These are phyloP conservation scores for Zymoseptoria brevis DNA, from an alignment of 2,329 filamentous ascomycete genomes.

Conservation along the genomic window DNA sequence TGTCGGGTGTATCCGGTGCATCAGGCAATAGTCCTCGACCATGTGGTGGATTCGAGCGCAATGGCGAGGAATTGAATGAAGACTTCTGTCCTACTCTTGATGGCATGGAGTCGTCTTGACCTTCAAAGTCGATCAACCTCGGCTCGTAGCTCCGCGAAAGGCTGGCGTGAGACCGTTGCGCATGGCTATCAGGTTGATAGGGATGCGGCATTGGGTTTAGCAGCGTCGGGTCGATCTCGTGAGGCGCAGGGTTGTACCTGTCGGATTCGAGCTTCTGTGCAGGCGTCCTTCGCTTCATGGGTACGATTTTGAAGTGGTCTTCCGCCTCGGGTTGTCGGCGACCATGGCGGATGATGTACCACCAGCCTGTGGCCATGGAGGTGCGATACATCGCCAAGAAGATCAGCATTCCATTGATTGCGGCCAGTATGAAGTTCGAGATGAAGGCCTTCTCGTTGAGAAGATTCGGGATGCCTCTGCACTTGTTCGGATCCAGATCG, in stretches of 20 bases:
- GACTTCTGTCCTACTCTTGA: neutral
- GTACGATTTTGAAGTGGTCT: constrained; percentile 10
- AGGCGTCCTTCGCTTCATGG: constrained; percentile 13
- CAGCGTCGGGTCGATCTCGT: neutral
- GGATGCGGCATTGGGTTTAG: neutral
- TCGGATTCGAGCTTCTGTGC: constrained; percentile 9
- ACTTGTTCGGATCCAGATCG: constrained; percentile 55
- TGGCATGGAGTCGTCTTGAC: neutral
- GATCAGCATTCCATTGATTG: constrained; percentile 73
- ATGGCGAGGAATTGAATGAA: neutral
- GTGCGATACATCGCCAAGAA: constrained; percentile 65
- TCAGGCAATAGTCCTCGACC: constrained; percentile 4
- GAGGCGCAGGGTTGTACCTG: neutral
- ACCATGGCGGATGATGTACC: constrained; percentile 42
- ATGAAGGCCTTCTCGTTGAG: constrained; percentile 63
- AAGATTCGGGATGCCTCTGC: constrained; percentile 47
- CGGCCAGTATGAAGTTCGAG: constrained; percentile 64
- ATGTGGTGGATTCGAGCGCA: neutral
- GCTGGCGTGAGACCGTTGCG: neutral
- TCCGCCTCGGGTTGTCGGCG: constrained; percentile 6
- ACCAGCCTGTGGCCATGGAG: constrained; percentile 71
- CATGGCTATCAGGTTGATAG: neutral
- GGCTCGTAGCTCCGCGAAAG: neutral
- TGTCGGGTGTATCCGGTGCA: neutral
- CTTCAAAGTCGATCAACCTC: neutral